These are phyloP conservation scores for Toxoplasma gondii DNA, from an alignment of 169 alveolate species.

Conservation along the genomic window DNA sequence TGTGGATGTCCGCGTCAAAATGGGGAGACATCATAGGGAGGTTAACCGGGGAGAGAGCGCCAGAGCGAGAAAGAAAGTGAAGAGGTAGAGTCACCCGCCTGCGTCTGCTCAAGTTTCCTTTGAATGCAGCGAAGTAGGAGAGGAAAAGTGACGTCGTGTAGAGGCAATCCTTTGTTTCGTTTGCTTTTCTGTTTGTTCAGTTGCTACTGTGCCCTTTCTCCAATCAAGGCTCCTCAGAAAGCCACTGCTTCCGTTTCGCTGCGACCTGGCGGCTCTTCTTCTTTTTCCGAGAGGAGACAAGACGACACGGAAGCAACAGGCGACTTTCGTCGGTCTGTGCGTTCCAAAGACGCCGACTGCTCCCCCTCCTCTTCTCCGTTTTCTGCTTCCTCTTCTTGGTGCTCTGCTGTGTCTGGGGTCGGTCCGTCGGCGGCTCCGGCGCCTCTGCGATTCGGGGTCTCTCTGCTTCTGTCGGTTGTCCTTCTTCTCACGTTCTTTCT, in stretches of 20 bases:
- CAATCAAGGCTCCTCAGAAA: background rate
- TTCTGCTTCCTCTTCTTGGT: background rate
- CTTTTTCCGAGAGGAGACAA: too few species aligned
- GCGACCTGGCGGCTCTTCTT: background rate
- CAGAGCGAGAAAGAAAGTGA: too few species aligned
- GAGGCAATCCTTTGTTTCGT: background rate
- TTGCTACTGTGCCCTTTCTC: background rate
- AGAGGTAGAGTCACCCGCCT: too few species aligned
- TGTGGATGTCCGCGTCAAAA: too few species aligned
- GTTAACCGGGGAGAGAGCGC: too few species aligned
- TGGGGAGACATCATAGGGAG: too few species aligned
- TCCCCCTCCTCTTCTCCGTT: background rate
- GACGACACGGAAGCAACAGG: too few species aligned
- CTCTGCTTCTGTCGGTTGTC: background rate
- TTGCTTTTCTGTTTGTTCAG: background rate
- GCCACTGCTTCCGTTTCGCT: background rate
- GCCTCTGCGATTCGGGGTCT: slow-evolving; percentile 6
- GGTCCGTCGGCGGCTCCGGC: background rate
- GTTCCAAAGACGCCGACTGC: background rate
- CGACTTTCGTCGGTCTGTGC: too few species aligned
- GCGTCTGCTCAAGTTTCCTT: too few species aligned
- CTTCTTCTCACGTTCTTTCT: background rate
- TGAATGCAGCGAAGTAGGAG: too few species aligned
- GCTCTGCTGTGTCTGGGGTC: background rate
- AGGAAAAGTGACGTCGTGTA: too few species aligned